phyloP scores from a whole-genome alignment of 176 grass and related monocot genomes.

The Phoenix dactylifera region DNA sequence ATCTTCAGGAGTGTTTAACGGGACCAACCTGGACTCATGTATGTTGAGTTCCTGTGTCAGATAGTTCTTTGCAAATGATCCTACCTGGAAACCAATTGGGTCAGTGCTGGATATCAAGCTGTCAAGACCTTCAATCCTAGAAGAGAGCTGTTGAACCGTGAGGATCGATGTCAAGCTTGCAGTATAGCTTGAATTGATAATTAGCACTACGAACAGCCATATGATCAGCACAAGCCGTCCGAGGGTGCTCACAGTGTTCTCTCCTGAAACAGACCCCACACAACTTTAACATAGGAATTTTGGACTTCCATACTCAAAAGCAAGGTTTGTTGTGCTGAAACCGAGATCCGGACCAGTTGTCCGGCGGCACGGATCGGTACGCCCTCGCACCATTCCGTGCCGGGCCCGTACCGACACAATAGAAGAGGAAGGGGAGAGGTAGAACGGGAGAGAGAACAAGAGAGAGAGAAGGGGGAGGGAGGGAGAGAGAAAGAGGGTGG shows the following conservation, averaged over 20 bases:
- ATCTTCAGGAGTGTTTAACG: constrained; percentile 26
- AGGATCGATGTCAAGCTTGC: constrained; percentile 91
- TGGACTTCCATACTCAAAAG: too few species aligned
- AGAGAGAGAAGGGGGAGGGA: too few species aligned
- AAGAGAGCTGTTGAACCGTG: constrained; percentile 85
- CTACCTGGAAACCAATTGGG: constrained; percentile 75
- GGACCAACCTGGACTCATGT: constrained; percentile 39
- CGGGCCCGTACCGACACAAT: too few species aligned
- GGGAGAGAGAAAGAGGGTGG: too few species aligned
- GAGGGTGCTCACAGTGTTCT: constrained; percentile 87
- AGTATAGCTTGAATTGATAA: constrained; percentile 95
- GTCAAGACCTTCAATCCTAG: constrained; percentile 70
- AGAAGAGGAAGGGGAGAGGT: too few species aligned
- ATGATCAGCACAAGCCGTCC: constrained; percentile 70
- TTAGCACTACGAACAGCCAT: constrained; percentile 91
- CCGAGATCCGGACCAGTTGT: too few species aligned
- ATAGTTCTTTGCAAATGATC: constrained; percentile 74
- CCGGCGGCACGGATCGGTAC: too few species aligned
- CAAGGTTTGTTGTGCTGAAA: too few species aligned
- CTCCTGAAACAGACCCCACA: constrained; percentile 35
- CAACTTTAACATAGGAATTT: too few species aligned
- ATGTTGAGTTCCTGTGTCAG: constrained; percentile 75
- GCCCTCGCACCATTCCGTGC: too few species aligned
- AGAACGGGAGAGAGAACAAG: too few species aligned
- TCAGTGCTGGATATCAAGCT: constrained; percentile 45